Percentiles rank a stretch among this genome's conserved stretches.
Conservation (phyloP, 192 early-diverging fungal genomes). For the Haplosporangium gracile region DNA sequence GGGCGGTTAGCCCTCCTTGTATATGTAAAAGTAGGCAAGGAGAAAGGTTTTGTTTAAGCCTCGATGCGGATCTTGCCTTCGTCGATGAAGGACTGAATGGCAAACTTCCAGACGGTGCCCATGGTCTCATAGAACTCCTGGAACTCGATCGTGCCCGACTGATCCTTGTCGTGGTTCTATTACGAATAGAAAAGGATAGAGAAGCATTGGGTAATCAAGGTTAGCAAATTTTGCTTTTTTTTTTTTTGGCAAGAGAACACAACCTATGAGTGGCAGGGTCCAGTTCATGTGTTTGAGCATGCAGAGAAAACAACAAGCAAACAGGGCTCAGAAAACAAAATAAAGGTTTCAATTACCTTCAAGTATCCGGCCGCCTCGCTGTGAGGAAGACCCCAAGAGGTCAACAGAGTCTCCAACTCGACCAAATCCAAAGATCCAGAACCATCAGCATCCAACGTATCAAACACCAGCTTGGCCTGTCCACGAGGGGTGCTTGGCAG, state of each 20-base stretch:
- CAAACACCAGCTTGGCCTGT: slow-evolving; percentile 51
- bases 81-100: slow-evolving; percentile 49
- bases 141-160: slow-evolving; percentile 19
- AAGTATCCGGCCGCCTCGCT: slow-evolving; percentile 40
- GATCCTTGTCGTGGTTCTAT: slow-evolving; percentile 36
- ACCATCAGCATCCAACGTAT: slow-evolving; percentile 39
- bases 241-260: too few species aligned
- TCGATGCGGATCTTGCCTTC: slow-evolving; percentile 50
- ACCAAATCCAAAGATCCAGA: slow-evolving; percentile 35
- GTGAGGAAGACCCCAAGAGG: slow-evolving; percentile 37
- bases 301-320: neutral
- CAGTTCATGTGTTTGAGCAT: neutral
- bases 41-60: slow-evolving; percentile 1
- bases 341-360: slow-evolving; percentile 21
- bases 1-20: too few species aligned
- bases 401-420: slow-evolving; percentile 36
- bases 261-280: neutral
- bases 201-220: neutral
- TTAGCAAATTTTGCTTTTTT: neutral
- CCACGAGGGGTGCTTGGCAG: slow-evolving; percentile 45
- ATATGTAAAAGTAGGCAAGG: too few species aligned
- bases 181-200: neutral
- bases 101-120: slow-evolving; percentile 47
- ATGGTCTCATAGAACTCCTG: slow-evolving; percentile 44
- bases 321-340: neutral